phyloP scores from a whole-genome alignment of 352 stramenopile genomes.

The Pythium aquatile region DNA sequence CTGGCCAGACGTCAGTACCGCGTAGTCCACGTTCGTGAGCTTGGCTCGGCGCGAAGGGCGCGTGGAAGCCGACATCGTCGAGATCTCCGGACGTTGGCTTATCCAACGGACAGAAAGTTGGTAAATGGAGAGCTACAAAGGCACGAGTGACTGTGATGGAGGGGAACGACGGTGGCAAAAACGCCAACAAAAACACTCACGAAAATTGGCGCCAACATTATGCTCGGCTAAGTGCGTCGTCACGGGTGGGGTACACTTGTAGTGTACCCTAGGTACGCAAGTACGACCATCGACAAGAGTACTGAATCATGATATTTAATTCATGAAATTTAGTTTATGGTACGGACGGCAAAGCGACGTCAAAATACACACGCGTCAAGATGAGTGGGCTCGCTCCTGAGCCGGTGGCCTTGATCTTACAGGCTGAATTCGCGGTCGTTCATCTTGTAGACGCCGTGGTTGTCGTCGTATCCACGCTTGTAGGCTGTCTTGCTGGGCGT shows the following conservation, averaged over 20 bases:
- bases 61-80: slow-evolving; percentile 10
- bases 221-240: neutral
- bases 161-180: neutral
- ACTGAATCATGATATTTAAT: neutral
- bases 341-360: slow-evolving; percentile 3
- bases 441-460: slow-evolving; percentile 26
- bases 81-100: neutral
- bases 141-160: neutral
- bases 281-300: neutral
- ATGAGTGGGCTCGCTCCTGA: slow-evolving; percentile 1
- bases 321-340: slow-evolving; percentile 23
- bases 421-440: slow-evolving; percentile 31
- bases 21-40: slow-evolving; percentile 76
- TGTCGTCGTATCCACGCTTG: slow-evolving; percentile 22
- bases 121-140: slow-evolving; percentile 1
- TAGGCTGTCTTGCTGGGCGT: slow-evolving; percentile 13
- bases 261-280: neutral
- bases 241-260: neutral
- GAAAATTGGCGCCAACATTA: slow-evolving; percentile 4
- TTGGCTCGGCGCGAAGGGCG: slow-evolving; percentile 67
- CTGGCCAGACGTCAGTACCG: slow-evolving; percentile 68
- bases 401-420: slow-evolving; percentile 6
- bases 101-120: neutral
- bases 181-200: slow-evolving; percentile 1
- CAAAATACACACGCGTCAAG: neutral